These are phyloP conservation scores for Closterium sp. DNA, from an alignment of 139 green algal genomes.

Conservation along the genomic window DNA sequence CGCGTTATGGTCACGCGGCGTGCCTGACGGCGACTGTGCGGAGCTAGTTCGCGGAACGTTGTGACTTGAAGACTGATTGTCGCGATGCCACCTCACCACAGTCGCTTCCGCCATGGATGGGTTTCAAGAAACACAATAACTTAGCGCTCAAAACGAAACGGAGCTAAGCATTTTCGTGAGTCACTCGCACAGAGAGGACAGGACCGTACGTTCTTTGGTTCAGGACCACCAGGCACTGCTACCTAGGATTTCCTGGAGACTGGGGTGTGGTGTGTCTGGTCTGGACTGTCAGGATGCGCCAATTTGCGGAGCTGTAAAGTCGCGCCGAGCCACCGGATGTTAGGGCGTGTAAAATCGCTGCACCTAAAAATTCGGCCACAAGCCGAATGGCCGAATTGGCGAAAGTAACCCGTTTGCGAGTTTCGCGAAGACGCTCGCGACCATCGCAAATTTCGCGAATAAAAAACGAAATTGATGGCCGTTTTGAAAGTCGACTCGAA, in stretches of 20 bases:
- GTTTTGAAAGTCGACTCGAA: too few species aligned
- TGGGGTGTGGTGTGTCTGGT: background rate
- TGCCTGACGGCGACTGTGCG: background rate
- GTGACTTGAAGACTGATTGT: background rate
- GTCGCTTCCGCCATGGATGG: background rate
- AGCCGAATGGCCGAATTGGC: too few species aligned
- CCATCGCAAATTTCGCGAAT: too few species aligned
- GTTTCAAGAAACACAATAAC: background rate
- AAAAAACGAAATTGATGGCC: too few species aligned
- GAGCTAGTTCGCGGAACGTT: background rate
- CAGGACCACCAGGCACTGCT: too few species aligned
- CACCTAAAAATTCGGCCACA: too few species aligned
- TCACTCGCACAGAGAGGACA: too few species aligned
- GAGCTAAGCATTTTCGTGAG: background rate
- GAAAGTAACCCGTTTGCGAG: too few species aligned
- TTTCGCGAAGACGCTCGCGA: too few species aligned
- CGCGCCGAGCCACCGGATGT: background rate
- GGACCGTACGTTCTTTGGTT: too few species aligned
- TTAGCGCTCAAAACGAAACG: background rate
- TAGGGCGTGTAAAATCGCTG: too few species aligned
- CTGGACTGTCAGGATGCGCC: background rate
- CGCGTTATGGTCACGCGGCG: background rate
- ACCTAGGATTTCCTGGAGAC: too few species aligned
- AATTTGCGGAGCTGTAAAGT: background rate
- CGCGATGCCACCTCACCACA: background rate